A percentile compares a stretch with the other conserved stretches of the same genome.
These are phyloP conservation scores for Botrytis hyacinthi DNA, from an alignment of 2,329 filamentous ascomycete species.

Conservation along the genomic window DNA sequence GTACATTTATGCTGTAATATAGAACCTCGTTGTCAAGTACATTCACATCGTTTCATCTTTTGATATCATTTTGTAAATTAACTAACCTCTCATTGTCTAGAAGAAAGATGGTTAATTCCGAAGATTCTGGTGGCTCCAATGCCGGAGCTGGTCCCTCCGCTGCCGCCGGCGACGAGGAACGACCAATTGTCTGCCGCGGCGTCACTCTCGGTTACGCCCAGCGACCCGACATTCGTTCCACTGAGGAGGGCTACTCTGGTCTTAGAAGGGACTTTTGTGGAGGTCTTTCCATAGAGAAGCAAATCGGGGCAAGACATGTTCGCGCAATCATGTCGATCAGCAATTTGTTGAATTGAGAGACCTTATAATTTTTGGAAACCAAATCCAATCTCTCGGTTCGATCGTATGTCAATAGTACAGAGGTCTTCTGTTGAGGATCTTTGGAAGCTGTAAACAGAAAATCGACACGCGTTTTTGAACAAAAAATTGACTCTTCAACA, in stretches of 20 bases:
- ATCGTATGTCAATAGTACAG: too few relatives aligned
- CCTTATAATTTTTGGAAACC: not conserved
- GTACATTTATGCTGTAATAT: not conserved
- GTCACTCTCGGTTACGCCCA: not conserved
- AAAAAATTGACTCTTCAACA: not conserved
- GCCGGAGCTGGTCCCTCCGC: not conserved
- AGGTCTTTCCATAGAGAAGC: rapidly evolving
- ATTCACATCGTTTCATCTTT: not conserved
- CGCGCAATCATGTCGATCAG: too few relatives aligned
- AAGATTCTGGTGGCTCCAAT: not conserved
- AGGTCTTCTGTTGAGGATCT: not conserved
- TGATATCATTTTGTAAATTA: not conserved
- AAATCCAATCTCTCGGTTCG: not conserved
- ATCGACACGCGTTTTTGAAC: not conserved
- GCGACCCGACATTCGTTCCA: not conserved
- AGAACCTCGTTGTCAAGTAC: not conserved
- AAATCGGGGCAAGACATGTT: too few relatives aligned
- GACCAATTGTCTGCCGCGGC: not conserved
- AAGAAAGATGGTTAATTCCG: not conserved
- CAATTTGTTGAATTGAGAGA: not conserved
- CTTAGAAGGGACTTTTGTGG: rapidly evolving
- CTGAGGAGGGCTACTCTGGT: rapidly evolving
- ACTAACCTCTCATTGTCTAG: not conserved
- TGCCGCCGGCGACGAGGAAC: not conserved
- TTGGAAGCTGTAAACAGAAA: not conserved